phyloP scores from a whole-genome alignment of 345 rosid species.

The Dovyalis caffra region DNA sequence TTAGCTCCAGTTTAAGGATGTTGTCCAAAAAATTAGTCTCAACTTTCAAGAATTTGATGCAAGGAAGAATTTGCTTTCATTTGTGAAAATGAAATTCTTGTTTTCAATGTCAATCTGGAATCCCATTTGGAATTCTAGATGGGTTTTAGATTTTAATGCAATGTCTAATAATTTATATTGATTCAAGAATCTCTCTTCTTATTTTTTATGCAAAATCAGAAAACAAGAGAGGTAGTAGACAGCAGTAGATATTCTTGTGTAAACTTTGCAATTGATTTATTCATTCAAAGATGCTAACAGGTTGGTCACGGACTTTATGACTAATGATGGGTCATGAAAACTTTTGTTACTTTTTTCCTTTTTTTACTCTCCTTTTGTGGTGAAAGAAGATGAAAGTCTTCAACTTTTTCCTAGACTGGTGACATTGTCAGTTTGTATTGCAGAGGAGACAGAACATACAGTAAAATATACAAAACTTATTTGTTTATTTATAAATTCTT shows the following conservation, averaged over 20 bases:
- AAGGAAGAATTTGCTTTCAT: background rate
- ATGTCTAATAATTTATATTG: too few relatives aligned
- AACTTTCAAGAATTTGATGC: background rate
- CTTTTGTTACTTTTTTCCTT: background rate
- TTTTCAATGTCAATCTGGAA: background rate
- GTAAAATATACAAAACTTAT: background rate
- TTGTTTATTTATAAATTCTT: too few relatives aligned
- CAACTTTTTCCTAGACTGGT: background rate
- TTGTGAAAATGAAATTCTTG: background rate
- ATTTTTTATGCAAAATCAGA: background rate
- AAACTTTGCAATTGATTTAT: background rate
- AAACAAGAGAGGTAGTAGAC: background rate
- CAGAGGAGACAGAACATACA: too few relatives aligned
- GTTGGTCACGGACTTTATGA: background rate
- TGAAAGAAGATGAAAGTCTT: background rate
- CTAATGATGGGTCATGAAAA: background rate
- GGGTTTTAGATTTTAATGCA: too few relatives aligned
- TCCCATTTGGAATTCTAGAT: too few relatives aligned
- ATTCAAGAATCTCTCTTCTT: background rate
- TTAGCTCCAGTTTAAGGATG: background rate
- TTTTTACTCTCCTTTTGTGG: background rate
- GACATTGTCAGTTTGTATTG: background rate
- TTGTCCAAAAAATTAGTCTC: background rate
- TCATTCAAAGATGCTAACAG: background rate
- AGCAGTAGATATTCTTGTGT: too few relatives aligned